phyloP scores from a whole-genome alignment of 371 early-diverging fungal genomes.

The Rhizopus arrhizus region DNA sequence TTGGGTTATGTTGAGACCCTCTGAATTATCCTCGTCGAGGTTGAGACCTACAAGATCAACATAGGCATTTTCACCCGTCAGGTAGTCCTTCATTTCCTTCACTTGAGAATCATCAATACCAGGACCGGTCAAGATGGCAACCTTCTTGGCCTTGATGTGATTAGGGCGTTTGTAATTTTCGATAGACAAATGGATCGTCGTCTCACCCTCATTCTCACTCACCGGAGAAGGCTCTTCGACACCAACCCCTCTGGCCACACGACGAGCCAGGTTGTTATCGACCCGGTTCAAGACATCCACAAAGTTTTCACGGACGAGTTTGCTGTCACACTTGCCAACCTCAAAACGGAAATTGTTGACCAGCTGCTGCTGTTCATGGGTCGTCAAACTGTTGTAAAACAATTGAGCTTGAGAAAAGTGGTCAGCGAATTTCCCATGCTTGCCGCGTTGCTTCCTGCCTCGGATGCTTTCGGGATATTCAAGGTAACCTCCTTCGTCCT shows the following conservation, averaged over 20 bases:
- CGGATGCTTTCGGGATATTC: conserved; percentile 38
- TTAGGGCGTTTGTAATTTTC: conserved; percentile 35
- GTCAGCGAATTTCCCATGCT: conserved; percentile 36
- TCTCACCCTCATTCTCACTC: conserved; percentile 27
- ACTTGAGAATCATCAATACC: conserved; percentile 32
- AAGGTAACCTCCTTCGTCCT: conserved; percentile 37
- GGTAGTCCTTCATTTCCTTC: conserved; percentile 28
- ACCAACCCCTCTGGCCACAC: conserved; percentile 42
- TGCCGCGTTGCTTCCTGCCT: conserved; percentile 30
- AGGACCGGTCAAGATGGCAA: conserved; percentile 43
- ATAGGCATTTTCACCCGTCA: conserved; percentile 35
- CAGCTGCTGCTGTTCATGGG: conserved; percentile 44
- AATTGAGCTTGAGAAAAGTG: conserved; percentile 51
- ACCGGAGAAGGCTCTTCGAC: conserved; percentile 29
- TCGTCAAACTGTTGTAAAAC: conserved; percentile 47
- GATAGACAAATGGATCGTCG: conserved; percentile 34
- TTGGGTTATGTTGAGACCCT: conserved; percentile 32
- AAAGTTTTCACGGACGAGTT: conserved; percentile 39
- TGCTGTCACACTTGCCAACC: conserved; percentile 36
- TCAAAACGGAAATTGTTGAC: conserved; percentile 50
- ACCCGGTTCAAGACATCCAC: conserved; percentile 43
- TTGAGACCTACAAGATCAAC: conserved; percentile 32
- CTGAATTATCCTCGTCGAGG: conserved; percentile 20
- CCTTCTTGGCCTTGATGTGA: conserved; percentile 34
- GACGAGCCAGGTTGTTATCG: conserved; percentile 45